Evolutionary conservation across 108 stramenopile species (phyloP).

Genomic region (Bacterosira constricta): DNA sequence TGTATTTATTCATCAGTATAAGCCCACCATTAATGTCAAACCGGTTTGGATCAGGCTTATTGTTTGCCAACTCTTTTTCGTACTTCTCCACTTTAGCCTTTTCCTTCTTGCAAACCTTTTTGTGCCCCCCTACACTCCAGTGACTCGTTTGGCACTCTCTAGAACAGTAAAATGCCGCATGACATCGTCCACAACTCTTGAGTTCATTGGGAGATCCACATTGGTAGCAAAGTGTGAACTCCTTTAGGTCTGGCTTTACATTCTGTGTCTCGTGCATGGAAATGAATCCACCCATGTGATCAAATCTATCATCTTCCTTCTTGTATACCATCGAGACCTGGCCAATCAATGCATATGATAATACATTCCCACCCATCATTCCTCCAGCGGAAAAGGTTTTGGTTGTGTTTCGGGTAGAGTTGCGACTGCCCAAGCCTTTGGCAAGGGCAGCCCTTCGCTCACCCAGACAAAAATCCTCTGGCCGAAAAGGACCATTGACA

Average conservation of each 20-base stretch:
- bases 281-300: not conserved
- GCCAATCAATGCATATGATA: too few species aligned
- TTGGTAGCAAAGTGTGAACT: constrained; percentile 21
- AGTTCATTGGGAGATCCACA: constrained; percentile 28
- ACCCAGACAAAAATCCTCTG: constrained; percentile 14
- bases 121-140: constrained; percentile 6
- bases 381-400: too few species aligned
- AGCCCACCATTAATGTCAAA: too few species aligned
- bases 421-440: too few species aligned
- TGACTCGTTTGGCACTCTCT: constrained; percentile 12
- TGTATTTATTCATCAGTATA: too few species aligned
- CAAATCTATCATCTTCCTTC: too few species aligned
- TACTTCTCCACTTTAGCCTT: constrained; percentile 16
- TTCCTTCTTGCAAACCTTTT: constrained; percentile 38
- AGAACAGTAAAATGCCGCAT: constrained; percentile 26
- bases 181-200: constrained; percentile 18
- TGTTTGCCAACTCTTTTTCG: not conserved
- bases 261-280: constrained; percentile 13
- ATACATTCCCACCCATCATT: too few species aligned
- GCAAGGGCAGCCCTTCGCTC: constrained; percentile 16
- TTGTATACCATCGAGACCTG: too few species aligned
- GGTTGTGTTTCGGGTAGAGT: too few species aligned
- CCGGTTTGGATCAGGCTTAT: too few species aligned
- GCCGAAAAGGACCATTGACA: constrained; percentile 21
- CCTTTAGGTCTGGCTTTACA: constrained; percentile 23